These are phyloP conservation scores for Escovopsis sp. DNA, from an alignment of 2,329 filamentous ascomycete genomes.

Conservation along the genomic window DNA sequence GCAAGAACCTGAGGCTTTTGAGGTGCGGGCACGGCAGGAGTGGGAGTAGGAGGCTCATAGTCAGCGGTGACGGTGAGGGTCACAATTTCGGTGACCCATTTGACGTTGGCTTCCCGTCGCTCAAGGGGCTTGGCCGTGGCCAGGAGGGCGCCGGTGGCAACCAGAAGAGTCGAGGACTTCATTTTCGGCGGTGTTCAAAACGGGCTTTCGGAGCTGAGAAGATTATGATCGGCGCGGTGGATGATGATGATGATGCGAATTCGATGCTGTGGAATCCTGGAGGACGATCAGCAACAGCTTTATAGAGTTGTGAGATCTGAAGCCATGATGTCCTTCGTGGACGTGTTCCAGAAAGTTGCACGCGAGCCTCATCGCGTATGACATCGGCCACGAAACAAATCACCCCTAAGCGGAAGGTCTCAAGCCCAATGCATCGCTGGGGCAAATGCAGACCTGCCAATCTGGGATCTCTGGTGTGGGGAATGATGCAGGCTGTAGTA, in stretches of 20 bases:
- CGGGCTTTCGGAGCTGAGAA: too few relatives aligned
- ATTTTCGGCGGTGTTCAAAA: slow-evolving; percentile 20
- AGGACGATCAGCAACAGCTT: slow-evolving; percentile 1
- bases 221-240: background rate
- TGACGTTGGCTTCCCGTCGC: slow-evolving; percentile 25
- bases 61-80: slow-evolving; percentile 28
- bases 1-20: background rate
- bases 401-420: too few relatives aligned
- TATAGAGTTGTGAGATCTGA: background rate
- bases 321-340: background rate
- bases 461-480: background rate
- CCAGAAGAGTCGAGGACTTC: slow-evolving; percentile 34
- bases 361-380: too few relatives aligned
- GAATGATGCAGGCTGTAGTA: background rate
- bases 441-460: too few relatives aligned
- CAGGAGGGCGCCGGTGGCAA: slow-evolving; percentile 30
- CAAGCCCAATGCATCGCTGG: too few relatives aligned
- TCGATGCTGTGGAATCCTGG: background rate
- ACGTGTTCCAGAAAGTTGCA: too few relatives aligned
- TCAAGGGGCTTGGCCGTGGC: slow-evolving; percentile 29
- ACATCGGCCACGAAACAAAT: too few relatives aligned
- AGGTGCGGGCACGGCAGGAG: slow-evolving; percentile 2
- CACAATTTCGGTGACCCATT: slow-evolving; percentile 26
- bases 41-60: slow-evolving; percentile 6
- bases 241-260: background rate